These are phyloP conservation scores for Leucocoprinus leucothites DNA, from an alignment of 768 basidiomycete genomes.

Conservation along the genomic window DNA sequence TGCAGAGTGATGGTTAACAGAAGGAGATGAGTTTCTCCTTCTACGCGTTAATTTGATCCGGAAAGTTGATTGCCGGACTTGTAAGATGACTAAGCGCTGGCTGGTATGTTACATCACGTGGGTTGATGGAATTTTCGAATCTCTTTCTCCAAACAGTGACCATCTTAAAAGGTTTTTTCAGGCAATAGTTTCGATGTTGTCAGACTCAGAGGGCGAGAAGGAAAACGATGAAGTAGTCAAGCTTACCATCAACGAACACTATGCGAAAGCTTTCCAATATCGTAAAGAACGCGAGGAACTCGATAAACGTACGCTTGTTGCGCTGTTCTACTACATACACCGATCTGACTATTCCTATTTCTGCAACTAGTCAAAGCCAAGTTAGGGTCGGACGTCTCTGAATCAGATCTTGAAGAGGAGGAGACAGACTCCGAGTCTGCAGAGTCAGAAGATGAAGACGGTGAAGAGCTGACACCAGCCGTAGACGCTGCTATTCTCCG, in stretches of 20 bases:
- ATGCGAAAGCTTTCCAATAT: conserved; percentile 77
- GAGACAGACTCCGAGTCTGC: conserved; percentile 67
- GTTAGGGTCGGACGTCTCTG: conserved; percentile 74
- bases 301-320: conserved; percentile 54
- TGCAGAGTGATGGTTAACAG: no score
- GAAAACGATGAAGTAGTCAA: conserved; percentile 13
- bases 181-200: conserved; percentile 17
- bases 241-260: conserved; percentile 34
- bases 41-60: no score
- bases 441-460: conserved; percentile 91
- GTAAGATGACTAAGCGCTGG: no score
- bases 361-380: conserved; percentile 73
- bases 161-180: background rate
- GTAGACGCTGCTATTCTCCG: conserved; percentile 93
- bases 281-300: conserved; percentile 87
- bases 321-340: background rate
- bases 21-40: no score
- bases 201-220: conserved; percentile 23
- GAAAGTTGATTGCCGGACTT: no score
- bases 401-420: conserved; percentile 45
- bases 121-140: no score
- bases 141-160: no score
- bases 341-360: background rate
- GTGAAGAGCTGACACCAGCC: conserved; percentile 89
- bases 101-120: no score